phyloP scores from a whole-genome alignment of 306 rosid species.

The Vachellia pachyceras region DNA sequence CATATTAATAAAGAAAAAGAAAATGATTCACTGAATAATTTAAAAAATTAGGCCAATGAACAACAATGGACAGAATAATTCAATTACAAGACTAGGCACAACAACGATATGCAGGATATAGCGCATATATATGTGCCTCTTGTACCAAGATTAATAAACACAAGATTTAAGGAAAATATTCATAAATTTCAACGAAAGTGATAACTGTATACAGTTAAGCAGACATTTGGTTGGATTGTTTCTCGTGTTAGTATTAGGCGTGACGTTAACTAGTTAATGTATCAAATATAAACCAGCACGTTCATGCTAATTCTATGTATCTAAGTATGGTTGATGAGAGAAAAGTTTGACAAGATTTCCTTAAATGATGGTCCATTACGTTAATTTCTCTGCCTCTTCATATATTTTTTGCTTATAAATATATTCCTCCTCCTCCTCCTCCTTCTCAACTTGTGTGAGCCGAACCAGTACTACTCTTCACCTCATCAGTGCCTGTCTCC shows the following conservation, averaged over 20 bases:
- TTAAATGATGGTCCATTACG: background rate
- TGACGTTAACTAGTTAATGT: background rate
- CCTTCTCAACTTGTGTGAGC: background rate
- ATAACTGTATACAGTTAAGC: background rate
- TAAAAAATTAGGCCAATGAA: background rate
- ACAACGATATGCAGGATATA: background rate
- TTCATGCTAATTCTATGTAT: too few species aligned
- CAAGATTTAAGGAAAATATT: background rate
- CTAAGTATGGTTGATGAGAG: too few species aligned
- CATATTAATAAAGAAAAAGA: too few species aligned
- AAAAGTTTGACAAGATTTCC: background rate
- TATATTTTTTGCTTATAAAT: constrained; percentile 3
- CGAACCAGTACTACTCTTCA: background rate
- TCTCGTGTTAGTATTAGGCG: background rate
- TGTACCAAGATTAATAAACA: background rate
- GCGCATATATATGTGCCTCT: background rate
- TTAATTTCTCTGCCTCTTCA: background rate
- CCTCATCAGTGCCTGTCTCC: background rate
- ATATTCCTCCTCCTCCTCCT: too few species aligned
- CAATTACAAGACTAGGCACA: too few species aligned
- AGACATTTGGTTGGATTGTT: background rate
- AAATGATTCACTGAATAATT: background rate
- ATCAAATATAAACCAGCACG: too few species aligned
- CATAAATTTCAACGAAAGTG: background rate
- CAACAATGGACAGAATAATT: background rate